Base-by-base conservation (phyloP, 805 yeast species). In the Candida ascalaphidarum region DNA sequence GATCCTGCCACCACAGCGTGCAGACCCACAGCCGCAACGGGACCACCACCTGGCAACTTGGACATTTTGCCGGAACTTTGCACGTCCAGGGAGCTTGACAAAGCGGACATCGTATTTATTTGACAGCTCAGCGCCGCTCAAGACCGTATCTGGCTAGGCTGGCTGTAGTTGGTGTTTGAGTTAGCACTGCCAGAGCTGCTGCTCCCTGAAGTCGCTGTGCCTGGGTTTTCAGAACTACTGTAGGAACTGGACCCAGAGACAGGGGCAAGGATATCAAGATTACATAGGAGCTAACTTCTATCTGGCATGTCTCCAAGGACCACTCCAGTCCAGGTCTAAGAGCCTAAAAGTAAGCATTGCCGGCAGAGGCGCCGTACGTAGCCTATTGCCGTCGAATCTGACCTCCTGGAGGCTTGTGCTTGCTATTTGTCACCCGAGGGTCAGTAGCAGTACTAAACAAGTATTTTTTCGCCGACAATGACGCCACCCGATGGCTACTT, bases 401-500 rank as follows among this genome's bases (percentile, higher is more conserved):
- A 30, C 38, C 48, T 30, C 39, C 43, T 17, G 55, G 42, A 21
- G 48, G 49, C 12, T 40, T 35, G 26, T 27, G 28, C 28, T 39
- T 16, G 28, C 20, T 10, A 25, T 29, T 32, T 13, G 40, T 31
- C 18, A 40, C 32, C 12, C 12, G 19, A 14, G 46, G 31, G 26
- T 52, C 51, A 2, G 32, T 34, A 2, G 40, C 35, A 22, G 32
- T 26, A 17, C 38, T 25, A 14, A 30, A 19, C n/a, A 51, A 36
- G 30, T 40, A 39, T n/a, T 22, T 41, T 21, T 22, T 48, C 56
- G 23, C 31, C 36, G 28, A 41, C 40, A 10, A 34, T 22, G 14
- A 46, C 34, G 41, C 37, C 51, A 10, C 61, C 61, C 27, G 46
- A 34, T 21, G 62, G 61, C 28, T 50, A 52, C 25, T 39, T 33